phyloP scores from a whole-genome alignment of 495 filamentous ascomycete species.

The Sordaria brevicollis region DNA sequence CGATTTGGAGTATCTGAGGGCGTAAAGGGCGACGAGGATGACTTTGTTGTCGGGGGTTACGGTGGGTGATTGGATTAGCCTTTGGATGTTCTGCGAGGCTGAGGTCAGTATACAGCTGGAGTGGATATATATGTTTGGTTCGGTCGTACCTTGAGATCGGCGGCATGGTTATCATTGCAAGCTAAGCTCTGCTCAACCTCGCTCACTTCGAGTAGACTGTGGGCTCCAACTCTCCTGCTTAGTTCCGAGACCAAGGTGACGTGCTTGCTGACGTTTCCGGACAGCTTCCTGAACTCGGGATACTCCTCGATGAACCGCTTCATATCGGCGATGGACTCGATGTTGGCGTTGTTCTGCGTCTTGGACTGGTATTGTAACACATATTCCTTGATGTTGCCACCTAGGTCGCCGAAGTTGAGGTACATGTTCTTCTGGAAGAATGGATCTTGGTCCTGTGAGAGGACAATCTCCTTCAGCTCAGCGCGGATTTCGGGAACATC shows the following conservation, averaged over 20 bases:
- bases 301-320: slow-evolving; percentile 99
- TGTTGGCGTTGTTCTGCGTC: slow-evolving; percentile 83
- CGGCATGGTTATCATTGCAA: slow-evolving; percentile 87
- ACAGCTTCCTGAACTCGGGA: slow-evolving; percentile 91
- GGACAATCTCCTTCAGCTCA: slow-evolving; percentile 88
- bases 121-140: not conserved
- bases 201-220: slow-evolving; percentile 83
- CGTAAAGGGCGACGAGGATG: slow-evolving; percentile 81
- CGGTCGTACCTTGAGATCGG: slow-evolving; percentile 67
- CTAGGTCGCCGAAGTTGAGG: slow-evolving; percentile 93
- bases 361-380: slow-evolving; percentile 96
- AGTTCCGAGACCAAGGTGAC: slow-evolving; percentile 92
- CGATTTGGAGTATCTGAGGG: slow-evolving; percentile 80
- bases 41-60: slow-evolving; percentile 74
- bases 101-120: not conserved
- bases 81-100: slow-evolving; percentile 60
- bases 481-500: slow-evolving; percentile 81
- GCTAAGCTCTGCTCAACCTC: slow-evolving; percentile 95
- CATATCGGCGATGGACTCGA: slow-evolving; percentile 96
- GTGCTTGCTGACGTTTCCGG: slow-evolving; percentile 96
- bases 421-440: slow-evolving; percentile 99
- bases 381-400: slow-evolving; percentile 96
- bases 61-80: slow-evolving; percentile 62
- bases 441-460: slow-evolving; percentile 95
- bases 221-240: slow-evolving; percentile 71